Base-by-base conservation (phyloP, 306 rosid genomes). In the Cucurbita ficifolia region DNA sequence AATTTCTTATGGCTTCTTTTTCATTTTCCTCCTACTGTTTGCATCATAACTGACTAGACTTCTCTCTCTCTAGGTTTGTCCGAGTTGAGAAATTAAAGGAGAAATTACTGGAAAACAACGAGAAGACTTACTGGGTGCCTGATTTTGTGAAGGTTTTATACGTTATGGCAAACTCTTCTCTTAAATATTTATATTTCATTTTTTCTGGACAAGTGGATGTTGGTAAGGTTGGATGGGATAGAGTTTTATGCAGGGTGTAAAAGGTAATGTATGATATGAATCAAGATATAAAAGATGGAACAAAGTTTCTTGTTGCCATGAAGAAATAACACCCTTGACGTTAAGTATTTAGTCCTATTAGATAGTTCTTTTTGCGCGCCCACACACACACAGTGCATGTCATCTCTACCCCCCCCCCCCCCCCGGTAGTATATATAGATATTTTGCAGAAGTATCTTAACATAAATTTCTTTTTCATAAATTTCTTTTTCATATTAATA, bases 121-220 rank as follows among this genome's bases (percentile, higher is more conserved):
- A 78, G 84, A 84, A 89, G 82, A 91, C 98, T 10, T 87, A 84
- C 70, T 91, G 99, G 99, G 99, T 94, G 67, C 99, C 97, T 71
- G 97, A 94, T 79, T 94, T 94, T 84, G 99, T 94, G 63, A 94
- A 94, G 97, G 98, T 94, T 73, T 17, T 42, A 11, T 63, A 18
- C 8, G 4, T 38, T 18, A 19, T 59, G 21, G 19, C 3, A 6
- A 16, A 10, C 51, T 67, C 43, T 39, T 46, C 43, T 8, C 39
- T 24, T 69, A 69, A 48, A 48, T 69, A 69, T 35, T 69, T 7
- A 14, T 1, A 46, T 22, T 48, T 49, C 24, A 7, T 16, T 2
- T 29, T 45, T 21, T 69, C 43, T 69, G 43, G 14, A 17, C 42
- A 24, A 21, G 54, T 21, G 22, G 13, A 7, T 22, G 38, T 22